Percentiles rank a stretch among this genome's conserved stretches.
phyloP scores from a whole-genome alignment of 352 stramenopile species.

The Globisporangium okanoganense region DNA sequence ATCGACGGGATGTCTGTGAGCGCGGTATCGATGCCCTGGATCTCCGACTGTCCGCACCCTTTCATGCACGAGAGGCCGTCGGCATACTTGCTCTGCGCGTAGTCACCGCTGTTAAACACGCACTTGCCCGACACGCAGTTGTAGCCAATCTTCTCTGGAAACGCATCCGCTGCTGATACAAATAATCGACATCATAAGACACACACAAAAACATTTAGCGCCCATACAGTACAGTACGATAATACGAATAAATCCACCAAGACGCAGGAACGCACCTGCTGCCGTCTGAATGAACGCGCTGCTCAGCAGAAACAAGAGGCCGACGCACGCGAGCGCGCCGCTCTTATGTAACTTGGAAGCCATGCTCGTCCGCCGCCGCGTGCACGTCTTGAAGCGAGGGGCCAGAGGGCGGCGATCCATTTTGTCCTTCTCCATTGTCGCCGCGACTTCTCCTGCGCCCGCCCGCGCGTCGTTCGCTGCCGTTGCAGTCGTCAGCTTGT shows the following conservation, averaged over 20 bases:
- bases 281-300: neutral
- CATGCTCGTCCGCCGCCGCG: neutral
- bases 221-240: neutral
- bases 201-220: conserved; percentile 1
- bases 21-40: conserved; percentile 39
- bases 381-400: neutral
- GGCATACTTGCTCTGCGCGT: conserved; percentile 22
- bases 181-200: neutral
- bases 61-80: conserved; percentile 54
- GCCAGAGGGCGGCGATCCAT: neutral
- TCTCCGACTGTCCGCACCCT: conserved; percentile 33
- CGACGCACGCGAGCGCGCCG: neutral
- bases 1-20: conserved; percentile 52
- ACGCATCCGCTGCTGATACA: conserved; percentile 20
- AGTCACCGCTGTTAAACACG: conserved; percentile 35
- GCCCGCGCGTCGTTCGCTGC: neutral
- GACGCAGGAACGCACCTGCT: conserved; percentile 1
- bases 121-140: conserved; percentile 45
- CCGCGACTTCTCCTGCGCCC: conserved; percentile 7
- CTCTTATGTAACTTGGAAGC: neutral
- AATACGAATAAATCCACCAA: neutral
- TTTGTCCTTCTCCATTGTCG: conserved; percentile 21
- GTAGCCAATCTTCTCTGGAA: conserved; percentile 38
- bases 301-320: neutral
- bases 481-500: conserved; percentile 14